Evolutionary conservation across 1,139 yeast genomes (phyloP), one percentile per base, ranked within the genome.

Genomic region (Yamadazyma blattariae): DNA sequence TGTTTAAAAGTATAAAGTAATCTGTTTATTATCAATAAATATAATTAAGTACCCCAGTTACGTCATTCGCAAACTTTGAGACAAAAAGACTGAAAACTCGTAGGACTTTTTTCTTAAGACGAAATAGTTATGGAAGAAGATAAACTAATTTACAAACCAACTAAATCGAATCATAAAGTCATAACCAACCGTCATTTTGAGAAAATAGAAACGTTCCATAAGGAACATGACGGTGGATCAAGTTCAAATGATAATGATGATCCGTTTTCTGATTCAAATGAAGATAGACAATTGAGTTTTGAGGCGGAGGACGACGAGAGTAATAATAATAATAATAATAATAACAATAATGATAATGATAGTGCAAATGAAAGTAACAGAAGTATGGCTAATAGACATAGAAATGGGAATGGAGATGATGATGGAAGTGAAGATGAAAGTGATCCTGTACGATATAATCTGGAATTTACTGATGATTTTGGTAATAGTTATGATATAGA

Each of bases 401-500:
- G 14, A 11, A 15, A 12, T n/a, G 32, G 24, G 13, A 9, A 18
- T 21, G 19, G 13, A n/a, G 13, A 25, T 16, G 27, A 18, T 24
- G 16, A 14, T 5, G 25, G 30, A 10, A 29, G 19, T 13, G 30
- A 31, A 12, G 42, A 44, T 23, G 36, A 30, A 16, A 34, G 45
- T 30, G 50, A 46, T 26, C 50, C 50, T 4, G 36, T 46, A 22
- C 22, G 45, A 28, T 46, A 38, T 31, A 28, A 29, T 7, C 42
- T 29, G 14, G 49, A 47, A 26, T 47, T 38, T 29, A 37, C 38
- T 1, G 72, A 67, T 40, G 59, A 56, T 36, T 64, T 51, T 42
- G 71, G 71, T 5, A 63, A 63, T 39, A 37, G 38, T n/a, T 69
- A 69, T 40, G 54, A 48, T 16, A 47, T 70, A 7, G 65, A 70